Base-by-base conservation (phyloP, 2,329 filamentous ascomycete genomes). In the Ascocoryne sarcoides region DNA sequence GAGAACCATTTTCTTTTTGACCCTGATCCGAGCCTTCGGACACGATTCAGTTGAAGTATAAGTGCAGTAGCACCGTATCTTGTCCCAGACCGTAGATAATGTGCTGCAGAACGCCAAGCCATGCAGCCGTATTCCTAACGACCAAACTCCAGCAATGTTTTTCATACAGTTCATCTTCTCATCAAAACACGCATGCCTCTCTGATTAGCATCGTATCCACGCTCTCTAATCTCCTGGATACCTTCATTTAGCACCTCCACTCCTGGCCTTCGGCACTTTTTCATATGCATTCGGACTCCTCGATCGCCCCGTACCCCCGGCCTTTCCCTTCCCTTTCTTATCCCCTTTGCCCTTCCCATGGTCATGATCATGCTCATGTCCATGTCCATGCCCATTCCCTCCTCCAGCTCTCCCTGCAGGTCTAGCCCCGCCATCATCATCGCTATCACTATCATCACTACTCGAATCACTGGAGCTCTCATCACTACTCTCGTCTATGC, bases 281-380 rank as follows among this genome's bases (percentile, higher is more conserved):
- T 90, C 84, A 56, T 90, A 90, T 1, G 84, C 84, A 61, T 90
- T 90, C 16, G 84, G 84, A 55, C 83, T 87, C 14, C 80, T 76
- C 54, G 67, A 69, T 49, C 75, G 62, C 16, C 39, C 46, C 38
- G 54, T 53, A 40, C 61, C 61, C 50, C 63, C 60, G 44, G 40
- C 62, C 57, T 54, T 57, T 43, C 62, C 59, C 54, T 54, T 56
- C 43, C 23, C 23, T n/a, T n/a, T n/a, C n/a, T n/a, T n/a, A n/a
- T 29, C 23, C 19, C 61, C 60, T 58, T 55, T 54, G 44, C 57
- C 58, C 42, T 62, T 63, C 20, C 63, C 62, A 43, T 66, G 65
- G 28, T 57, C 55, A 45, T 62, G 53, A 10, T 55, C 65, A 12
- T 48, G 42, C 7, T 32, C 34, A 30, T 63, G 62, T 30, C 57